Percentiles rank a stretch among this genome's conserved stretches.
Conservation (phyloP, 306 rosid genomes). For the Sechiopsis laciniata region DNA sequence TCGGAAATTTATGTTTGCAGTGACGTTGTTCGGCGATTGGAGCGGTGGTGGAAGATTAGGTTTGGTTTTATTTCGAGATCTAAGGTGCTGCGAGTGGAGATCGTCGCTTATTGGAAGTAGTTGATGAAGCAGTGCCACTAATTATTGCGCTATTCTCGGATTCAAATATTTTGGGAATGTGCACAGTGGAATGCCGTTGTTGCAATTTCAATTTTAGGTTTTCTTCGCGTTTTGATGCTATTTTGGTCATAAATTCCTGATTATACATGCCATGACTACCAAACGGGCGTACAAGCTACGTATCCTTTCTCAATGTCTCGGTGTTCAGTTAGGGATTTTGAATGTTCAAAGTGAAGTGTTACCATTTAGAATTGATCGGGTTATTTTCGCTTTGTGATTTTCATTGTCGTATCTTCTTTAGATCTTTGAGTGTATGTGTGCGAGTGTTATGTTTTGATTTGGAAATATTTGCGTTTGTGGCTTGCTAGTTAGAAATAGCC, state of each 20-base stretch:
- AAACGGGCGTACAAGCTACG: constrained; percentile 99
- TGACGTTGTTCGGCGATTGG: constrained; percentile 5
- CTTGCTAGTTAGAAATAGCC: background rate
- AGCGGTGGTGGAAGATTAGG: background rate
- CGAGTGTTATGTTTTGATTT: background rate
- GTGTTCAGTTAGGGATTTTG: constrained; percentile 20
- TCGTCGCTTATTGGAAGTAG: constrained; percentile 4
- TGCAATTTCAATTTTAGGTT: constrained; percentile 26
- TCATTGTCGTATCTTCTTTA: background rate
- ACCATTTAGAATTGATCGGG: constrained; percentile 16
- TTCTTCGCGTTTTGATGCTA: constrained; percentile 20
- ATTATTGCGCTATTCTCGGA: constrained; percentile 11
- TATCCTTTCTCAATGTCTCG: constrained; percentile 50
- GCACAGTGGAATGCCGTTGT: constrained; percentile 29
- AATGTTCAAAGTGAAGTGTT: background rate
- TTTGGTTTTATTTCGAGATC: constrained; percentile 16
- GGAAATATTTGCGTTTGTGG: background rate
- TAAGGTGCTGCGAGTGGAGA: constrained; percentile 7
- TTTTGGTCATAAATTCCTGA: constrained; percentile 38
- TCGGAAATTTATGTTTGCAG: constrained; percentile 17
- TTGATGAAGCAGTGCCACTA: constrained; percentile 17
- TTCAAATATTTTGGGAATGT: constrained; percentile 26
- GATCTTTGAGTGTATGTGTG: constrained; percentile 11
- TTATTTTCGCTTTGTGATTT: background rate
- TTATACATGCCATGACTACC: constrained; percentile 61